Conservation (phyloP, 1,284 basidiomycete species). For the Garcileccinum viscosum region DNA sequence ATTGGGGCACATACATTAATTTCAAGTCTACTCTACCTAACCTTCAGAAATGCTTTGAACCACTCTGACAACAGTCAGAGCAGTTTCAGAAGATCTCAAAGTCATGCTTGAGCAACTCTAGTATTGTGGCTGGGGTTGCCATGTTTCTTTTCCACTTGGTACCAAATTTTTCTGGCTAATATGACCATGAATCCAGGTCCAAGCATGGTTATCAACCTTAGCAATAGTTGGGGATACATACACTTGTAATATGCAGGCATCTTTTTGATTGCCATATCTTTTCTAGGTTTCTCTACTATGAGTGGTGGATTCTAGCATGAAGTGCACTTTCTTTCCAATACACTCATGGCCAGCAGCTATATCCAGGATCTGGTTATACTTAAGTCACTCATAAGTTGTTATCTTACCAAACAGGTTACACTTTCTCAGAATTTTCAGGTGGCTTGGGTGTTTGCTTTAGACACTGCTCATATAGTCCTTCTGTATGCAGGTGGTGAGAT, state of each 20-base stretch:
- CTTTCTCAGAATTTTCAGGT: slow-evolving; percentile 19
- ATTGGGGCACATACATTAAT: too few relatives aligned
- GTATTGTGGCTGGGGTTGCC: neutral
- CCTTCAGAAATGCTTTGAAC: too few relatives aligned
- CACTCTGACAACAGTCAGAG: too few relatives aligned
- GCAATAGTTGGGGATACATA: slow-evolving; percentile 29
- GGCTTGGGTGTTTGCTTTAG: slow-evolving; percentile 29
- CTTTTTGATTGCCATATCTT: neutral
- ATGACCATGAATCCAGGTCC: slow-evolving; percentile 17
- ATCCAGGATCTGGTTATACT: slow-evolving; percentile 19
- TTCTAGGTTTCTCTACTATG: slow-evolving; percentile 35
- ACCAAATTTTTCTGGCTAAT: slow-evolving; percentile 1
- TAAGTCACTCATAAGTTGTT: slow-evolving; percentile 23
- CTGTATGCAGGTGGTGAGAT: slow-evolving; percentile 27
- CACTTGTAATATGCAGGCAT: slow-evolving; percentile 2
- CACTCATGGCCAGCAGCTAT: slow-evolving; percentile 21
- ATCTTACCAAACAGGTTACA: neutral
- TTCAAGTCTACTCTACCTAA: too few relatives aligned
- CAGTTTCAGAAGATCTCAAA: too few relatives aligned
- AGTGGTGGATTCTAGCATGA: slow-evolving; percentile 21
- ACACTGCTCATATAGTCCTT: slow-evolving; percentile 29
- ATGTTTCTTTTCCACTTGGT: neutral
- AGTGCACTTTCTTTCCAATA: neutral
- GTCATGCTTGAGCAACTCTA: too few relatives aligned
- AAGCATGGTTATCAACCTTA: slow-evolving; percentile 18